Percentiles rank a stretch among this genome's conserved stretches.
These are phyloP conservation scores for Abelmoschus esculentus DNA, from an alignment of 345 rosid genomes.

Conservation along the genomic window DNA sequence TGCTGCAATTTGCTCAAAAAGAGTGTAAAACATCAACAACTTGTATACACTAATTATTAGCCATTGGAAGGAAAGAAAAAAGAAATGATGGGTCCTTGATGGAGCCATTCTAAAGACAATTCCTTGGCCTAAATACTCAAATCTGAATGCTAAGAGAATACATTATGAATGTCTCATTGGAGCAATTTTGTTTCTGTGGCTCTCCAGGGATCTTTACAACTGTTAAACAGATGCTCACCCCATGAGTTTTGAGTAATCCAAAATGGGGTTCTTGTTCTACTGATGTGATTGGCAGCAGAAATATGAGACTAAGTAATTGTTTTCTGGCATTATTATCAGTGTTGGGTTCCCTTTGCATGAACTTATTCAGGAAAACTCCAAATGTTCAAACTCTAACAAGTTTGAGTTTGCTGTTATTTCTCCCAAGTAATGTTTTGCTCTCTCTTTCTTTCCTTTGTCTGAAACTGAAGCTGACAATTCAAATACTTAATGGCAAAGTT, in stretches of 20 bases:
- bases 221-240: too few species aligned
- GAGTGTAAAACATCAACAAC: background rate
- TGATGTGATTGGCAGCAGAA: too few species aligned
- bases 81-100: background rate
- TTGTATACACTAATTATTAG: background rate
- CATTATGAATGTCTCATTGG: background rate
- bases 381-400: background rate
- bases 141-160: conserved; percentile 8
- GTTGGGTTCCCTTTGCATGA: background rate
- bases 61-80: background rate
- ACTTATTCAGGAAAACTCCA: background rate
- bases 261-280: too few species aligned
- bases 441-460: background rate
- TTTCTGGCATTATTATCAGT: too few species aligned
- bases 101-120: background rate
- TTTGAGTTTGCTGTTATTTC: background rate
- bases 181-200: background rate
- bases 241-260: too few species aligned
- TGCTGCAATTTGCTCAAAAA: background rate
- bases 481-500: too few species aligned
- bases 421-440: background rate
- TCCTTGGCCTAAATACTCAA: background rate
- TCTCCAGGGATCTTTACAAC: background rate
- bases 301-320: too few species aligned
- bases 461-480: too few species aligned